phyloP scores from a whole-genome alignment of 192 early-diverging fungal species.

The Coemansia sp. region DNA sequence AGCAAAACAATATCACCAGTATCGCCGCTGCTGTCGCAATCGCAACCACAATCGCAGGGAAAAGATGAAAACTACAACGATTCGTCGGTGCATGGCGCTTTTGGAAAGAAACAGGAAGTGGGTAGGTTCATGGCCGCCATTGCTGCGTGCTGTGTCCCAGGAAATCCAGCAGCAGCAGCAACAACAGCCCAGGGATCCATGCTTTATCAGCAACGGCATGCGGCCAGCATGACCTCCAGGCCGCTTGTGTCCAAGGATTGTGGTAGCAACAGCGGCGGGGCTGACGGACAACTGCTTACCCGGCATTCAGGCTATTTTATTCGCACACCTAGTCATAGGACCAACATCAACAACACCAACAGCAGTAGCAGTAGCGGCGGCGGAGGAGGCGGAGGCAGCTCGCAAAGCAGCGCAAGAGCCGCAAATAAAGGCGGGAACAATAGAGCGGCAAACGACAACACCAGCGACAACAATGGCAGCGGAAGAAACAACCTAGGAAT shows the following conservation, averaged over 20 bases:
- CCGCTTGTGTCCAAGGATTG: background rate
- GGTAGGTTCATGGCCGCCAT: conserved; percentile 7
- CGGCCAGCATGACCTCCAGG: background rate
- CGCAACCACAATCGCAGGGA: too few relatives aligned
- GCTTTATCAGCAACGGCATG: conserved; percentile 1
- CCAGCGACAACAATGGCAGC: background rate
- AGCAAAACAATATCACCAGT: background rate
- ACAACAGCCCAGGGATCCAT: background rate
- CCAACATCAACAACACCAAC: background rate
- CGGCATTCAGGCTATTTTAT: conserved; percentile 30
- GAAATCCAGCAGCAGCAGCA: background rate
- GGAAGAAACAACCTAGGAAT: background rate
- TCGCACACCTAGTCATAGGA: conserved; percentile 1
- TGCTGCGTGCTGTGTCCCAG: background rate
- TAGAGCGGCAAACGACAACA: too few relatives aligned
- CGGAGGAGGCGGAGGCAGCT: too few relatives aligned
- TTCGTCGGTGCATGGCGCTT: background rate
- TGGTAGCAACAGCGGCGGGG: background rate
- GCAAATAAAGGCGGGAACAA: too few relatives aligned
- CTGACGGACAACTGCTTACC: conserved; percentile 8
- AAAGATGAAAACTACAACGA: background rate
- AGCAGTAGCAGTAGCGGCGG: background rate
- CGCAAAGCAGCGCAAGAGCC: too few relatives aligned
- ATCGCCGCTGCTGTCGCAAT: background rate
- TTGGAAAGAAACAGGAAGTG: background rate